These are phyloP conservation scores for Colletotrichum spinosum DNA, from an alignment of 2,329 filamentous ascomycete genomes.

Conservation along the genomic window DNA sequence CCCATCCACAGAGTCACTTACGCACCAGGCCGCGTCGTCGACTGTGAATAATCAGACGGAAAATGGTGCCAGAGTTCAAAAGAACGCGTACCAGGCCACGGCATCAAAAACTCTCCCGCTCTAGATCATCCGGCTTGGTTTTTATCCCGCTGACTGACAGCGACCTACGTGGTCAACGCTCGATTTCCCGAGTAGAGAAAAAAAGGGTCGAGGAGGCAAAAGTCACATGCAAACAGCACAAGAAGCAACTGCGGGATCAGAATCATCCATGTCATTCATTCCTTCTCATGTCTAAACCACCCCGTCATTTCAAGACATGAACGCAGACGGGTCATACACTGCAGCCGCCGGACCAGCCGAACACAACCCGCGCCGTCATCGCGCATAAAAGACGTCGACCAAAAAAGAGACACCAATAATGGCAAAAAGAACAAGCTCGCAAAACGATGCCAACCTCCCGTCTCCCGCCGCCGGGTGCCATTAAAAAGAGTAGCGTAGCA, in stretches of 20 bases:
- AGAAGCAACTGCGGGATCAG: background rate
- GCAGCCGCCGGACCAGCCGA: conserved; percentile 43
- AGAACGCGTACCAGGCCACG: no score
- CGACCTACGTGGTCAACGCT: no score
- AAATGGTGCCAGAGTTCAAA: no score
- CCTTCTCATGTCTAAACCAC: conserved; percentile 23
- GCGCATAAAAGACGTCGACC: conserved; percentile 29
- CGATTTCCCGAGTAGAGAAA: no score
- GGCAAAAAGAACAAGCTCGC: background rate
- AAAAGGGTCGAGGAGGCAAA: no score
- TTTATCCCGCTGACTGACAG: no score
- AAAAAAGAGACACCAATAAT: conserved; percentile 2
- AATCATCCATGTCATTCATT: conserved; percentile 34
- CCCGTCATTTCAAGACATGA: conserved; percentile 33
- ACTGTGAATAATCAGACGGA: no score
- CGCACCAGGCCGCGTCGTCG: no score
- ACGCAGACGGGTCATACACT: conserved; percentile 20
- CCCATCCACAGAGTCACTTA: no score
- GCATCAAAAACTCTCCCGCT: no score
- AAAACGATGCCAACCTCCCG: conserved; percentile 15
- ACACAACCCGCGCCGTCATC: conserved; percentile 31
- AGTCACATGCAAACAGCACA: no score
- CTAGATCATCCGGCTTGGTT: no score
- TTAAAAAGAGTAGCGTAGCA: conserved; percentile 33
- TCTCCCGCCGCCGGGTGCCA: conserved; percentile 17